Evolutionary conservation across 176 grass and related monocot species (phyloP).

Genomic region (Bothriochloa decipiens): DNA sequence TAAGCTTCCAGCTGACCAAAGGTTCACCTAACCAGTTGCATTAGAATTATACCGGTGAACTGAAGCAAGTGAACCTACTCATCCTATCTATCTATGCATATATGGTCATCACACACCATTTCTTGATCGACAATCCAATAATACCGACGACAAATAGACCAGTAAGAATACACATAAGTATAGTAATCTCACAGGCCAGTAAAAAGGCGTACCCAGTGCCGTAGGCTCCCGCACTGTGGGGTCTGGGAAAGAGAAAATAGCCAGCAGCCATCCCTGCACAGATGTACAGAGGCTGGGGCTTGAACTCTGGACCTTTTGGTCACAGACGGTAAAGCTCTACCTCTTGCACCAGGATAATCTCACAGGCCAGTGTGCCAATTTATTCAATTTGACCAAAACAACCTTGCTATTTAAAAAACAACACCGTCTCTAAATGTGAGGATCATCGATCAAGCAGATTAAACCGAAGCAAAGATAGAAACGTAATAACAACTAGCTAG

Average conservation of each 20-base stretch:
- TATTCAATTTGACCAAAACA: conserved; percentile 39
- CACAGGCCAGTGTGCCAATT: conserved; percentile 26
- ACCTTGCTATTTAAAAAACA: conserved; percentile 14
- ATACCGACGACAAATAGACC: not conserved
- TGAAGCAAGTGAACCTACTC: conserved; percentile 12
- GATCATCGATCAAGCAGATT: not conserved
- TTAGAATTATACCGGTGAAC: conserved; percentile 20
- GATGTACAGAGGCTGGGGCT: too few species aligned
- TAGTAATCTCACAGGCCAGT: not conserved
- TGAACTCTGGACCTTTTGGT: too few species aligned
- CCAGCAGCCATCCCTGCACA: too few species aligned
- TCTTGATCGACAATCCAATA: not conserved
- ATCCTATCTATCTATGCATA: not conserved
- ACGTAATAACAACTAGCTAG: not conserved
- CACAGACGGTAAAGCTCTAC: too few species aligned
- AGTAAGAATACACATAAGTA: not conserved
- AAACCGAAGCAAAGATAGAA: conserved; percentile 7
- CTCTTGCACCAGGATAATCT: too few species aligned
- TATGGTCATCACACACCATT: not conserved
- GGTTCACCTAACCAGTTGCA: conserved; percentile 40
- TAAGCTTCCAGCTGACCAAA: conserved; percentile 39
- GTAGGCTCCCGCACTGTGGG: too few species aligned
- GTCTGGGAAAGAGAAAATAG: too few species aligned
- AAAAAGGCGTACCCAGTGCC: too few species aligned
- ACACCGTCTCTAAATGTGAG: not conserved